Evolutionary conservation across 2,329 filamentous ascomycete genomes (phyloP), one percentile per base, ranked within the genome.

Genomic region (Exophiala xenobiotica): DNA sequence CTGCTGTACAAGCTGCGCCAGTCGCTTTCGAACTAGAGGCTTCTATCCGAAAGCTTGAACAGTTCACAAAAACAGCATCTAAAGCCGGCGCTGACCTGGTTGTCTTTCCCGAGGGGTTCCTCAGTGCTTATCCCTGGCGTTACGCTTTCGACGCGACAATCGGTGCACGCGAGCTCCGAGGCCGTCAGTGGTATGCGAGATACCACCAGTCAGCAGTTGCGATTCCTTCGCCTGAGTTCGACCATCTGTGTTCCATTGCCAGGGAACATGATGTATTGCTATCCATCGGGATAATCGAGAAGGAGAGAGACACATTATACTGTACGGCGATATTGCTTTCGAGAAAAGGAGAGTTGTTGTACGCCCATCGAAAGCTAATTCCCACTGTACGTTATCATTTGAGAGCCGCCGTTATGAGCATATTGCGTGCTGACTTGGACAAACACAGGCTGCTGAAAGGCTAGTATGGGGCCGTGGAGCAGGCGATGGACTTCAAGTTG

Each of bases 341-440:
- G 66, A 90, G 91, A 0, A 74, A 70, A 33, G 65, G 78, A 39
- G 91, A 91, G 6, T 65, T 87, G 9, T 66, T 95, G 16, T 90
- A 89, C 19, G 96, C 96, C 76, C 80, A 91, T 58, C 78, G 91
- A 64, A 96, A 96, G 70, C 87, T 96, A n/a, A 91, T 95, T 83
- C 91, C 91, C 75, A 95, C 90, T 0, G 90, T 82, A 2, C 80
- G 80, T 33, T 33, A 11, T 5, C 12, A 33, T 14, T 9, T 33
- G 29, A 33, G 11, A 5, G 29, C 29, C 16, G 29, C 9, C 29
- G 9, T 6, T 33, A 9, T 9, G 16, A 6, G 5, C 29, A 12
- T 11, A 9, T 8, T 33, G 29, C 14, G 27, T 33, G 29, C 29
- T 33, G 9, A 33, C 5, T 33, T 11, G 29, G 9, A 33, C 29